Base-by-base conservation (phyloP, 495 filamentous ascomycete genomes). In the Neurospora sp. region DNA sequence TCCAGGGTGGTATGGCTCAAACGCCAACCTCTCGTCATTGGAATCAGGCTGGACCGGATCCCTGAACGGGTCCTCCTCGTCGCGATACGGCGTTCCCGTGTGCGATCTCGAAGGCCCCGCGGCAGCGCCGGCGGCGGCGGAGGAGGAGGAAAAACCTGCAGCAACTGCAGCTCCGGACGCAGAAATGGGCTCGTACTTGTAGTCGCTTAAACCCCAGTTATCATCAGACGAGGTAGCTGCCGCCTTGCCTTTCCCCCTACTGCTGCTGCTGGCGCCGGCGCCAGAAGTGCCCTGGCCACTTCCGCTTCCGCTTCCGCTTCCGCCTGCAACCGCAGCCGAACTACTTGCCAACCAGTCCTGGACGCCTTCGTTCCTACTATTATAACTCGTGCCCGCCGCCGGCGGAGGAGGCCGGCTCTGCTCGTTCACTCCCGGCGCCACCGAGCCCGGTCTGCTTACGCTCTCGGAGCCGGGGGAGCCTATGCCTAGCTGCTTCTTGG, bases 1-100 rank as follows among this genome's bases (percentile, higher is more conserved):
- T 1, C 86, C 86, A 5, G 86, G 86, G 74, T 88, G 85, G 72
- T 82, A 88, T 9, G 86, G 86, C 74, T 88, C 86, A 71, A 81
- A 84, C 16, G 77, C 76, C 9, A 85, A 74, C 6, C 80, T 77
- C 3, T 77, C 76, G 16, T 80, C 77, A 10, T 79, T 76, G 0
- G 46, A 61, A 31, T 80, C 80, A 2, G 75, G 75, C 10, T 61
- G 53, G 14, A 79, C 76, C 11, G 84, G 85, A 68, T 87, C 85
- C 12, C 82, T 81, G 74, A 87, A 85, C 11, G 83, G 84, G 72
- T 88, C 80, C n/a, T 84, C 83, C 10, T 80, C 75, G 70, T 82
- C 77, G 70, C 78, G 46, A 44, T 71, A 70, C 31, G 81, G 78
- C 31, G 81, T 81, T 71, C 78, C 79, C 68, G 76, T 78, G 76